These are phyloP conservation scores for Scheffersomyces lignosus DNA, from an alignment of 805 yeast genomes.

Conservation along the genomic window DNA sequence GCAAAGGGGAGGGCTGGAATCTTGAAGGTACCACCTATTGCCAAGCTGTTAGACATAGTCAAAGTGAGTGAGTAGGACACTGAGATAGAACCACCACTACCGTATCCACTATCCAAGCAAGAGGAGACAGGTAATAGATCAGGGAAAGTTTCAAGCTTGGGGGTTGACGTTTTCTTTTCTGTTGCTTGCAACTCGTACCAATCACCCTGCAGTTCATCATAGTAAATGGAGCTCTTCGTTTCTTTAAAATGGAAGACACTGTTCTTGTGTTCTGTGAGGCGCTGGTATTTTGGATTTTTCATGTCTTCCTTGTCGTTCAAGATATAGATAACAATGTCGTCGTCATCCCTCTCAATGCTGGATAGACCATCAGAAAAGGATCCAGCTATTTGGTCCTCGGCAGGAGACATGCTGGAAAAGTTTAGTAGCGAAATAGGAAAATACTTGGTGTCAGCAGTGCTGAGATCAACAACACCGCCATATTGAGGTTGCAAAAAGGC, in stretches of 20 bases:
- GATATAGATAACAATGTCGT: too few species aligned
- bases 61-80: conserved; percentile 5
- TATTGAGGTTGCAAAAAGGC: too few species aligned
- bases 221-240: conserved; percentile 6
- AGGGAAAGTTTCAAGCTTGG: not conserved
- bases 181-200: conserved; percentile 9
- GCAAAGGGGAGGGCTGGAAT: conserved; percentile 2
- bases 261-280: conserved; percentile 6
- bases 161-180: not conserved
- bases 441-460: too few species aligned
- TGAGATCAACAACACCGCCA: too few species aligned
- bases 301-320: conserved; percentile 7
- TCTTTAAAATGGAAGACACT: conserved; percentile 8
- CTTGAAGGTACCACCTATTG: not conserved
- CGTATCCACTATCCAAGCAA: conserved; percentile 9
- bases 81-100: conserved; percentile 9
- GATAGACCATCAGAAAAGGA: too few species aligned
- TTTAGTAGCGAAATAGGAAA: too few species aligned
- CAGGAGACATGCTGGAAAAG: too few species aligned
- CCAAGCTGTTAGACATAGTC: conserved; percentile 1
- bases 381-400: too few species aligned
- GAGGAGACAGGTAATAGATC: conserved; percentile 9
- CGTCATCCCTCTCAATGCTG: too few species aligned
- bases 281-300: conserved; percentile 2
- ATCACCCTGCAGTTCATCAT: conserved; percentile 2